Conservation (phyloP, 805 yeast species). For the Cephaloascus albidus region DNA sequence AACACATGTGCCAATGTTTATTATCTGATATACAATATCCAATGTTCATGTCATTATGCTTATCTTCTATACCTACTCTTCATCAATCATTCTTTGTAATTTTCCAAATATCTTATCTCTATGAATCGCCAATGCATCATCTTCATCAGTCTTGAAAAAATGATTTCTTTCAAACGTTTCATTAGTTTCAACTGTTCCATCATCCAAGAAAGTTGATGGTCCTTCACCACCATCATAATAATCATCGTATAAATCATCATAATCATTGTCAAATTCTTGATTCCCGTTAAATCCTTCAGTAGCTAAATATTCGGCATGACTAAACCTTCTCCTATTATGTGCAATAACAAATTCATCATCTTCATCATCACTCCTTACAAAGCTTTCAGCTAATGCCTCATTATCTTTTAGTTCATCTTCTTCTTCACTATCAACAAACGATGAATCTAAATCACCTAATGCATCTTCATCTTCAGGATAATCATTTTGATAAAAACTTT, state of each 20-base stretch:
- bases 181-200: slow-evolving; percentile 2
- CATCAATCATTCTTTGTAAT: slow-evolving; percentile 46
- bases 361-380: slow-evolving; percentile 1
- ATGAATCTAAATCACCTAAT: slow-evolving; percentile 15
- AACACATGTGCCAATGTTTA: too few species aligned
- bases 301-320: slow-evolving; percentile 12
- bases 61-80: too few species aligned
- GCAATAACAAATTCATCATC: slow-evolving; percentile 19
- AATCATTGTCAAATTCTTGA: slow-evolving; percentile 22
- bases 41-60: too few species aligned
- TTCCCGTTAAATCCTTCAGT: slow-evolving; percentile 16
- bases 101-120: slow-evolving; percentile 54
- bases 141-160: slow-evolving; percentile 49
- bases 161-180: slow-evolving; percentile 29
- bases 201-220: slow-evolving; percentile 5
- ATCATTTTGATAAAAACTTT: slow-evolving; percentile 84
- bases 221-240: slow-evolving; percentile 9
- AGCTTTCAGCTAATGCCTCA: slow-evolving; percentile 2
- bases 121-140: slow-evolving; percentile 54
- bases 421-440: slow-evolving; percentile 4
- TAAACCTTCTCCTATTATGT: slow-evolving; percentile 19
- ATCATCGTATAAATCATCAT: slow-evolving; percentile 7
- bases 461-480: slow-evolving; percentile 93
- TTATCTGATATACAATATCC: too few species aligned
- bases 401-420: slow-evolving; percentile 3